Evolutionary conservation across 2,329 filamentous ascomycete species (phyloP).

Genomic region (Bipolaris bicolor): DNA sequence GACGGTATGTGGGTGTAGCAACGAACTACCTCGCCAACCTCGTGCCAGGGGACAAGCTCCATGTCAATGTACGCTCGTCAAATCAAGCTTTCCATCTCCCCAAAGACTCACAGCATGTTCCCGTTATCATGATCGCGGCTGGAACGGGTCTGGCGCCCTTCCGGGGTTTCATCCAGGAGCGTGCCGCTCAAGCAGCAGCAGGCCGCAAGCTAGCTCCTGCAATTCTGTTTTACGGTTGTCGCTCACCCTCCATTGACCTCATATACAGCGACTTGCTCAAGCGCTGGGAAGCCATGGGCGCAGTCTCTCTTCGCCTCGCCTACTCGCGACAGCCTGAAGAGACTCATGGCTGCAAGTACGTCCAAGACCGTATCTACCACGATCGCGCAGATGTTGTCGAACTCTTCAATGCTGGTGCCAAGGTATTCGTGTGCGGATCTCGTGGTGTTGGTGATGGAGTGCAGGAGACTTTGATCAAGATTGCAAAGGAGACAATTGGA

Average conservation of each 20-base stretch:
- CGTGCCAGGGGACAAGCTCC: constrained; percentile 50
- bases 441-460: constrained; percentile 54
- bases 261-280: constrained; percentile 66
- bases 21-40: constrained; percentile 52
- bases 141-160: constrained; percentile 54
- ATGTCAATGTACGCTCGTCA: constrained; percentile 51
- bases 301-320: constrained; percentile 66
- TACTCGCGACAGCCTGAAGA: constrained; percentile 57
- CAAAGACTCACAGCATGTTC: constrained; percentile 48
- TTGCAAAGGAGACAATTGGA: constrained; percentile 52
- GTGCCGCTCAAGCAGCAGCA: constrained; percentile 50
- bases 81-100: constrained; percentile 54
- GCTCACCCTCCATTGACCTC: constrained; percentile 61
- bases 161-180: constrained; percentile 52
- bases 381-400: constrained; percentile 55
- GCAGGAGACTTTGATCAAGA: constrained; percentile 50
- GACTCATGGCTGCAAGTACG: constrained; percentile 59
- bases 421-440: constrained; percentile 70
- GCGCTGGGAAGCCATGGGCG: constrained; percentile 65
- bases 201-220: constrained; percentile 64
- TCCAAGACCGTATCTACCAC: constrained; percentile 59
- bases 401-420: constrained; percentile 58
- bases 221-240: constrained; percentile 70
- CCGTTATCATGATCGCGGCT: constrained; percentile 51
- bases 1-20: constrained; percentile 53